Base-by-base conservation (phyloP, 2,329 filamentous ascomycete genomes). In the Pseudopyricularia cyperi region DNA sequence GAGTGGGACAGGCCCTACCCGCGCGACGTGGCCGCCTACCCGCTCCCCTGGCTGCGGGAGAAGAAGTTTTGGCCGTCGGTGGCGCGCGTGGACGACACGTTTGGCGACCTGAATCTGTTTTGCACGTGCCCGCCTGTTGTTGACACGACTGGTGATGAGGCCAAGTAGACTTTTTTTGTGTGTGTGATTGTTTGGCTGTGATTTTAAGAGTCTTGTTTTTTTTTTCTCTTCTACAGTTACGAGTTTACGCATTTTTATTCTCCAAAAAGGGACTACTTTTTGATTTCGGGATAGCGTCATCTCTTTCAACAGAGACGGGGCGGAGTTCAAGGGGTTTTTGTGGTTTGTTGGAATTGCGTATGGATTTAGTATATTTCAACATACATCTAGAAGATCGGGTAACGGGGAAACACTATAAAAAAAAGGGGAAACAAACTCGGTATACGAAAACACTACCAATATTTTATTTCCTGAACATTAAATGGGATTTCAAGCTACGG, bases 51-150 rank as follows among this genome's bases (percentile, higher is more conserved):
- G 69, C 70, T 97, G 56, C 79, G 80, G 66, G 87, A 95, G 79
- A 96, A 94, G 84, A 97, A 97, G 75, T 96, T 96, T 71, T 97
- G 91, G 91, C 90, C 91, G 0, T 83, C 74, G 34, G 89, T 95
- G 14, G 88, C 85, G 7, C 78, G 91, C 65, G 74, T 96, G 19
- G 87, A 97, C 65, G 91, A 96, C 73, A 78, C 87, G 12, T 95
- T 88, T 62, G 90, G 90, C 54, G 90, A 96, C 64, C 79, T 84
- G 62, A 95, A 96, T 71, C 79, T 96, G 55, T 95, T 95, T 77
- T 96, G 90, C 74, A 94, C 89, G 9, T 96, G 90, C 66, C 85
- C 87, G 37, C 89, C 90, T 0, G 87, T 95, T 7, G 86, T 89
- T 67, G 75, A 77, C 57, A 77, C 73, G 15, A 75, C 71, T 1